Conservation (phyloP, 148 eudicot species). For the Mesembryanthemum crystallinum region DNA sequence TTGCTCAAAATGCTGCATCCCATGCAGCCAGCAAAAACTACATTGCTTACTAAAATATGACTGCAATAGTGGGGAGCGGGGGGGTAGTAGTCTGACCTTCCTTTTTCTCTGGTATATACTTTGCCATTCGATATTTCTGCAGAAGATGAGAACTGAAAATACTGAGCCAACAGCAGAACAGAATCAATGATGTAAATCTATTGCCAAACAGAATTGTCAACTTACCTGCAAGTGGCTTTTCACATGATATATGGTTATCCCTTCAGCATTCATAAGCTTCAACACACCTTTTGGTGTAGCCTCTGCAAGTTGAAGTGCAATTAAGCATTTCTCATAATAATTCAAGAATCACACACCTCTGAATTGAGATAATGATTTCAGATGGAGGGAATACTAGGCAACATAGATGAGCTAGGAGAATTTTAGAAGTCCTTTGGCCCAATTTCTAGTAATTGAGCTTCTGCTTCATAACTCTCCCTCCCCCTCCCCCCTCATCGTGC, state of each 20-base stretch:
- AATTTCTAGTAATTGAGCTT: too few species aligned
- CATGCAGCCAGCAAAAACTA: too few species aligned
- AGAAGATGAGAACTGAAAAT: conserved; percentile 6
- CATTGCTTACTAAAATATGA: not conserved
- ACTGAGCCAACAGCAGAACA: conserved; percentile 2
- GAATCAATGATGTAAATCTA: not conserved
- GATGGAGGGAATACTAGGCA: not conserved
- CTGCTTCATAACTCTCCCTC: too few species aligned
- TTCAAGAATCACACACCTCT: not conserved
- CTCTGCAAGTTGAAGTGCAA: conserved; percentile 29
- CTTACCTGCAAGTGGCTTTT: conserved; percentile 53
- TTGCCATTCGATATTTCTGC: conserved; percentile 47
- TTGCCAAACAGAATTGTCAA: not conserved
- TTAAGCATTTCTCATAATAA: conserved; percentile 1
- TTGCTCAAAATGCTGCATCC: too few species aligned
- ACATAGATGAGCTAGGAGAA: not conserved
- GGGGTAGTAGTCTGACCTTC: conserved; percentile 33
- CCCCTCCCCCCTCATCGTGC: too few species aligned
- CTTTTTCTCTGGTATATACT: conserved; percentile 43
- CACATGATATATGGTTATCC: conserved; percentile 53
- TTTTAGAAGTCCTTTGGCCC: too few species aligned
- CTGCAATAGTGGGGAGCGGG: not conserved
- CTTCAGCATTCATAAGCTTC: conserved; percentile 49
- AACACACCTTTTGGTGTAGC: conserved; percentile 56
- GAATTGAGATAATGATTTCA: not conserved